Evolutionary conservation across 2,329 filamentous ascomycete genomes (phyloP), one percentile per base, ranked within the genome.

Genomic region (Sclerotiophoma versabilis): DNA sequence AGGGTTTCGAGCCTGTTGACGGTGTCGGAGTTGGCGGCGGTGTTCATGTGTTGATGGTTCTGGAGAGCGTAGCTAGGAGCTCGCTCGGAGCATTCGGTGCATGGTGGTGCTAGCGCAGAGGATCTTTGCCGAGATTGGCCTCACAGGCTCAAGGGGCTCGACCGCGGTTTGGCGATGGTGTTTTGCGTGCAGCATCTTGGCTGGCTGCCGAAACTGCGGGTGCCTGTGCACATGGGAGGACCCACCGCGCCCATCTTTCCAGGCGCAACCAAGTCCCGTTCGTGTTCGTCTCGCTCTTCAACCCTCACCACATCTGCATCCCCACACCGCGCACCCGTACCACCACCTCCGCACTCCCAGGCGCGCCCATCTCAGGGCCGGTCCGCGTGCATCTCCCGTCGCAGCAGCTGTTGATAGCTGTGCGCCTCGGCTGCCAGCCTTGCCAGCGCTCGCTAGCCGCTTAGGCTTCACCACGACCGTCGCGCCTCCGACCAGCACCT

Each of bases 301-400:
- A 33, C 45, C 11, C 38, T 30, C 45, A 44, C 38, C 42, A 45
- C 39, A 26, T 34, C 42, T 43, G 43, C 50, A 53, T 44, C 32
- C 20, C 33, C 45, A 39, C 26, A 23, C 38, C 37, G 25, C 44
- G 30, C 50, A 15, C 38, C 25, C 32, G 37, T 26, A 26, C 51
- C 44, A 36, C 25, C 30, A 8, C 29, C 27, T 17, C 15, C 34
- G 9, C 39, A 20, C 36, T 19, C 15, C 49, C 51, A n/a, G 51
- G 51, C 51, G 39, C 45, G 60, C 63, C 63, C 66, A 62, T 57
- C 49, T 50, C 52, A 59, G 63, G 59, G 63, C 60, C 56, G 54
- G 58, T 48, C 48, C 52, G 36, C 48, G 46, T 52, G 38, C 42
- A 38, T 49, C 38, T 37, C 34, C 49, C 25, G 14, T 19, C 25